Base-by-base conservation (phyloP, 371 early-diverging fungal genomes). In the Conidiobolus incongruus region DNA sequence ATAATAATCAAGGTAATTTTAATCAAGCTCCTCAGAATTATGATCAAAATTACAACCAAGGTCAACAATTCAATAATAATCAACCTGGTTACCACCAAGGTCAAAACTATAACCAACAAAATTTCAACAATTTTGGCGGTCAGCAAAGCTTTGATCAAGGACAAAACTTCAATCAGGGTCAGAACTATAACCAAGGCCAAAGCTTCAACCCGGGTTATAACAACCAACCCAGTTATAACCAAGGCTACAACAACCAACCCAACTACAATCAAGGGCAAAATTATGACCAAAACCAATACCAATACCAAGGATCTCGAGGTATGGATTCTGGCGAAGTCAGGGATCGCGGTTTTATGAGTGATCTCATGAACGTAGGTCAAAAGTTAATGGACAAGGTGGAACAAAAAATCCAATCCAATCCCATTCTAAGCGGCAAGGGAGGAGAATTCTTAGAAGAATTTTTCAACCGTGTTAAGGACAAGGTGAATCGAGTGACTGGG, bases 381-480 rank as follows among this genome's bases (percentile, higher is more conserved):
- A 15, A 40, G 17, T 5, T 40, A 5, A 40, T 26, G 23, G 13
- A 40, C 6, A 16, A 30, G 20, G 31, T 43, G 4, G 19, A 43
- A 43, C 16, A 8, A 7, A n/a, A 43, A 21, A 15, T 43, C 11
- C n/a, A 19, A 16, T n/a, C 16, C n/a, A 30, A 6, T 15, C 33
- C 19, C 17, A 19, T 43, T 6, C 33, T 31, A 4, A 23, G 40
- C 29, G 33, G 33, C 8, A 34, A 22, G 11, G 23, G 33, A 12
- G 22, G 33, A 19, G 43, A 43, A 16, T 20, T 43, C 2, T 34
- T 43, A n/a, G 33, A 43, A 11, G 43, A 43, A 19, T 43, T 43
- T 19, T 34, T 33, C 12, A 21, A 7, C 15, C 31, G 33, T 12
- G 43, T 34, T 12, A 12, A 13, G 6, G 26, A 16, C 8, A 43